phyloP scores from a whole-genome alignment of 768 basidiomycete species.

The Lyophyllum semitale region DNA sequence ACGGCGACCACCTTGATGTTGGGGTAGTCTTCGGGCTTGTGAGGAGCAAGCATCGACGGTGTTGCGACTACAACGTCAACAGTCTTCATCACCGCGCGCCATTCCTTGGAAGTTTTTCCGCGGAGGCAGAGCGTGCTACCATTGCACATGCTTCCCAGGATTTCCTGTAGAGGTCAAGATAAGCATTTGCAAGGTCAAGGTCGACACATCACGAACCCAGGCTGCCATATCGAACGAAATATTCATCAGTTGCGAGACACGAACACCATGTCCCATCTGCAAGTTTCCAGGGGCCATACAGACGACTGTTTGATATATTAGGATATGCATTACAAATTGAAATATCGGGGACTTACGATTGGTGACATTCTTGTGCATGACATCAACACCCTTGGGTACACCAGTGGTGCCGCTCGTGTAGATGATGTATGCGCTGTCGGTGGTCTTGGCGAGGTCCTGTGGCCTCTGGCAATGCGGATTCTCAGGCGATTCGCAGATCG shows the following conservation, averaged over 20 bases:
- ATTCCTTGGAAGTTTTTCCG: constrained; percentile 50
- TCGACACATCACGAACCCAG: constrained; percentile 39
- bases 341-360: constrained; percentile 42
- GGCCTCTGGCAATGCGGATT: constrained; percentile 33
- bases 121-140: constrained; percentile 54
- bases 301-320: constrained; percentile 23
- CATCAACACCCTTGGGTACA: constrained; percentile 57
- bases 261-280: too few species aligned
- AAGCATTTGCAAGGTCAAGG: constrained; percentile 29
- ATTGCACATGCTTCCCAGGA: constrained; percentile 50
- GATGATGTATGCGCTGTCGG: constrained; percentile 55
- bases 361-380: constrained; percentile 53
- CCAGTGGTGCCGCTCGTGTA: constrained; percentile 65
- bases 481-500: constrained; percentile 23
- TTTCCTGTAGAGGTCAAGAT: constrained; percentile 52
- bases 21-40: constrained; percentile 50
- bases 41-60: constrained; percentile 49
- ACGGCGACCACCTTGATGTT: constrained; percentile 51
- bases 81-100: constrained; percentile 47
- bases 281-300: constrained; percentile 49
- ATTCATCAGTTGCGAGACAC: too few species aligned
- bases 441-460: constrained; percentile 34
- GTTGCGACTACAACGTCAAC: constrained; percentile 56
- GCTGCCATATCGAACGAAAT: too few species aligned
- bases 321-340: background rate